phyloP scores from a whole-genome alignment of 2,329 filamentous ascomycete genomes.

The Myriosclerotinia scirpicola region DNA sequence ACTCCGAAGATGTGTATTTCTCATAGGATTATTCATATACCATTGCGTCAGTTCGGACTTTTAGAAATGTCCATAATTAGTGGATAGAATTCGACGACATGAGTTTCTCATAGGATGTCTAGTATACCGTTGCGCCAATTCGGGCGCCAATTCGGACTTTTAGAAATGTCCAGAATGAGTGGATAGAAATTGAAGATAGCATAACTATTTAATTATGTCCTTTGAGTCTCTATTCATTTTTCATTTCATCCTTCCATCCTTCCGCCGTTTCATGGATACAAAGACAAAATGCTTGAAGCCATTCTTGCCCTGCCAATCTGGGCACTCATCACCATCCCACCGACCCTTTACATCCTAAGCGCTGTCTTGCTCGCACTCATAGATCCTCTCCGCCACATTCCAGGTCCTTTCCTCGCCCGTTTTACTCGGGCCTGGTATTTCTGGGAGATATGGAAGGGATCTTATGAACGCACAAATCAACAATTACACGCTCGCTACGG shows the following conservation, averaged over 20 bases:
- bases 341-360: conserved; percentile 14
- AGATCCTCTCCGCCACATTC: conserved; percentile 43
- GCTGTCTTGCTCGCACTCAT: background rate
- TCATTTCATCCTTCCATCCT: background rate
- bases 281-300: conserved; percentile 10
- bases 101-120: too few relatives aligned
- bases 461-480: conserved; percentile 27
- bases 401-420: conserved; percentile 48
- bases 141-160: too few relatives aligned
- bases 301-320: conserved; percentile 5
- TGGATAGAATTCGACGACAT: too few relatives aligned
- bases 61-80: too few relatives aligned
- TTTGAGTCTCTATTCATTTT: background rate
- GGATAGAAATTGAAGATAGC: background rate
- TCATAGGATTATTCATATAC: too few relatives aligned
- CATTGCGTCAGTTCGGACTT: too few relatives aligned
- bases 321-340: background rate
- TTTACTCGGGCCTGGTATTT: conserved; percentile 48
- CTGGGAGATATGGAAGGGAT: conserved; percentile 37
- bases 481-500: conserved; percentile 48
- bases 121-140: too few relatives aligned
- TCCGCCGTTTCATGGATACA: background rate
- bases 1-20: too few relatives aligned
- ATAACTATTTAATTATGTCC: background rate
- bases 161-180: too few relatives aligned